Evolutionary conservation across 1,284 basidiomycete species (phyloP), one percentile per base, ranked within the genome.

Genomic region (Heimioporus retisporus): DNA sequence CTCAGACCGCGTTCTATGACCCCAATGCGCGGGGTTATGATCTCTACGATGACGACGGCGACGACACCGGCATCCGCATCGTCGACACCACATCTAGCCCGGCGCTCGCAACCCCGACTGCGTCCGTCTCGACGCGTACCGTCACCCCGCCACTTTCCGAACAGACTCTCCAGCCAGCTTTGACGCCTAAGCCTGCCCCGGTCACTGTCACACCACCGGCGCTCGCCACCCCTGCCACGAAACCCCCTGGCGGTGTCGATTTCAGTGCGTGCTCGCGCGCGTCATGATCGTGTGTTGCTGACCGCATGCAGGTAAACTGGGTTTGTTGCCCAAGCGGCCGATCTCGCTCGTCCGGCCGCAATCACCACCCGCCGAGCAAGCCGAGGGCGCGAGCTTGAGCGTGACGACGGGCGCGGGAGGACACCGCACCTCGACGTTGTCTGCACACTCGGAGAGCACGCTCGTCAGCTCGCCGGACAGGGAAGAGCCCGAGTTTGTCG

Each of bases 301-400:
- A 10, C 23, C 48, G 25, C 31, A 16, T 11, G 35, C 46, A 78
- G 74, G 69, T 59, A 93, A 92, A 78, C 81, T 93, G 4, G 92
- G 92, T n/a, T 76, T 93, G 48, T 81, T 93, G 25, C 92, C 92
- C 7, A 93, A 92, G 78, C 86, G 89, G 1, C 90, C 92, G 4
- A 91, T 93, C 18, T 89, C 90, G 14, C 83, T 93, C n/a, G 74
- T 91, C 31, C 83, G 82, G 50, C 58, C 76, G 48, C 74, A 76
- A 59, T 77, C 81, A 15, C 76, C 80, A 50, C 35, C 35, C 3
- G 35, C 35, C 35, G 35, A 40, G 35, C 35, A 40, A 40, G 7
- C 35, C 35, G 35, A 40, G 8, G 35, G 35, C 35, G 8, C 35
- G 35, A 40, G 11, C 35, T 11, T 13, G 35, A 40, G 35, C 35